These are phyloP conservation scores for Aureobasidium lini DNA, from an alignment of 2,329 filamentous ascomycete species.

Conservation along the genomic window DNA sequence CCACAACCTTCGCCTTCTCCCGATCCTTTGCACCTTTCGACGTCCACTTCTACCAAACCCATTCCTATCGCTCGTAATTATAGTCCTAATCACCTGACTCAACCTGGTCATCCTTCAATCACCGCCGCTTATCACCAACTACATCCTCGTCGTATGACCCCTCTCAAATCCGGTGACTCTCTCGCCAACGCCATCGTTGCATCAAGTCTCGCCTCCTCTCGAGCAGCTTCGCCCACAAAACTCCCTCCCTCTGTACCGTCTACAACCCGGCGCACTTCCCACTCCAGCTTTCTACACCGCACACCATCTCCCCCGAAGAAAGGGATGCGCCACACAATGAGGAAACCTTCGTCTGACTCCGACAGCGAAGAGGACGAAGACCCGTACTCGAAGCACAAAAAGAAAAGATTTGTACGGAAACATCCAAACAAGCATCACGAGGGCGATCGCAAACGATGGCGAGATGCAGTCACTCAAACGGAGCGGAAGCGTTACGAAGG, in stretches of 20 bases:
- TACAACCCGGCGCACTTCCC: conserved; percentile 9
- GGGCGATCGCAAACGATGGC: conserved; percentile 67
- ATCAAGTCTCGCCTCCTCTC: conserved; percentile 58
- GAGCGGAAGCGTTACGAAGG: conserved; percentile 78
- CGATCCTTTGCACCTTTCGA: conserved; percentile 26
- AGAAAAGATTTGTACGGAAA: conserved; percentile 50
- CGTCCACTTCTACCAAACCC: conserved; percentile 28
- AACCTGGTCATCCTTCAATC: conserved; percentile 20
- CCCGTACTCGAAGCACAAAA: conserved; percentile 43
- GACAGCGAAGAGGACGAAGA: conserved; percentile 37
- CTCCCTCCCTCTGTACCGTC: conserved; percentile 27
- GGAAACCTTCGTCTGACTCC: conserved; percentile 37
- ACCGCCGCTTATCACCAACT: conserved; percentile 27
- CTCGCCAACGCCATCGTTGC: conserved; percentile 70
- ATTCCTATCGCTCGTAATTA: conserved; percentile 53
- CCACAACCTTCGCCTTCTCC: conserved; percentile 20
- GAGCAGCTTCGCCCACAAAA: conserved; percentile 33
- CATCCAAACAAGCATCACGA: conserved; percentile 69
- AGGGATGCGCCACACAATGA: conserved; percentile 59
- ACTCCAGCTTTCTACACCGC: conserved; percentile 28
- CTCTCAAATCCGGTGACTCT: conserved; percentile 52
- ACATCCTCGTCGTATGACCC: conserved; percentile 32
- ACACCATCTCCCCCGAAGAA: conserved; percentile 40
- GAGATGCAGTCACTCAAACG: conserved; percentile 62
- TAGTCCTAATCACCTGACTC: conserved; percentile 59